Percentiles rank a stretch among this genome's conserved stretches.
phyloP scores from a whole-genome alignment of 2,329 filamentous ascomycete species.

The Alternaria ventricosa region DNA sequence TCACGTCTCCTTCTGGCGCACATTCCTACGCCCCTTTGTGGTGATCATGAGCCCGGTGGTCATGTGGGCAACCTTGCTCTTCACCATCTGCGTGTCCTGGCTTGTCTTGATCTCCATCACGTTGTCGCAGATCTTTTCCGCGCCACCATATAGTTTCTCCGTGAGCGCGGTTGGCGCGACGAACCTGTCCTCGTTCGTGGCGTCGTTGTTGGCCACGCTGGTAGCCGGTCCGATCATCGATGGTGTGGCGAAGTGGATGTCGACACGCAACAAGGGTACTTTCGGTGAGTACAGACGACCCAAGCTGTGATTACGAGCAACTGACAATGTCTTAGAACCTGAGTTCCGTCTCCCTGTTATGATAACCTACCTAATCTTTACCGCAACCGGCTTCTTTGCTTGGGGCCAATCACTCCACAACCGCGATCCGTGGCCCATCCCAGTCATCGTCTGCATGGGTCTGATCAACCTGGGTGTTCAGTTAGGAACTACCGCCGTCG shows the following conservation, averaged over 20 bases:
- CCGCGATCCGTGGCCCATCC: constrained; percentile 31
- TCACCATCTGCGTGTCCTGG: constrained; percentile 38
- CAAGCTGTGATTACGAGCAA: not conserved
- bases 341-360: constrained; percentile 36
- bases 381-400: constrained; percentile 32
- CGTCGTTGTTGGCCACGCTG: constrained; percentile 25
- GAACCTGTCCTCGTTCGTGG: constrained; percentile 33
- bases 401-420: constrained; percentile 29
- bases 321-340: constrained; percentile 18
- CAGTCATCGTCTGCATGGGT: constrained; percentile 35
- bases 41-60: constrained; percentile 26
- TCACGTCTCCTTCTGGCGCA: constrained; percentile 29
- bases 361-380: constrained; percentile 28
- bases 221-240: constrained; percentile 28
- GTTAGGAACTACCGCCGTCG: constrained; percentile 28
- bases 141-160: constrained; percentile 33
- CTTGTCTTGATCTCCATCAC: constrained; percentile 35
- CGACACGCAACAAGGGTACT: constrained; percentile 28
- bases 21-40: constrained; percentile 26
- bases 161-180: constrained; percentile 30
- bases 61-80: constrained; percentile 32
- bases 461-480: constrained; percentile 35
- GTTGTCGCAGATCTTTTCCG: constrained; percentile 34
- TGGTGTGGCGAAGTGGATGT: constrained; percentile 31
- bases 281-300: constrained; percentile 22